Evolutionary conservation across 805 yeast species (phyloP).

Genomic region (Ascoidea rubescens): DNA sequence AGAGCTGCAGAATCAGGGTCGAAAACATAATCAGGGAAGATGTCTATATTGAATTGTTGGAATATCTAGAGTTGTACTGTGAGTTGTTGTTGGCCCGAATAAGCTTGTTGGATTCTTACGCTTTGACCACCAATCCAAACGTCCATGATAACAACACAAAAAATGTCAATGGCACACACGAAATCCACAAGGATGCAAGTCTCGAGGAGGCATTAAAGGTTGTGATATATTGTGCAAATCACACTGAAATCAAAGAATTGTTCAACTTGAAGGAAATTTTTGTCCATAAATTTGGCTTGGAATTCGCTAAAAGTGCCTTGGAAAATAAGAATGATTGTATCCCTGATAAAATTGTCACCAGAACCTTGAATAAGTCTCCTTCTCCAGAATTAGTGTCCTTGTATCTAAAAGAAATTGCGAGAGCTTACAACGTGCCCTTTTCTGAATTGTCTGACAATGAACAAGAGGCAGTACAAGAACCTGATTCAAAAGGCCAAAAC

Average conservation of each 20-base stretch:
- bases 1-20: constrained; percentile 70
- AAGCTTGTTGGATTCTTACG: constrained; percentile 34
- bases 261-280: constrained; percentile 45
- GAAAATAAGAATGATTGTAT: constrained; percentile 38
- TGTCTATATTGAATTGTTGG: constrained; percentile 63
- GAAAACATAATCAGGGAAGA: constrained; percentile 80
- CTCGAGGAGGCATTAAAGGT: constrained; percentile 64
- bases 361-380: constrained; percentile 62
- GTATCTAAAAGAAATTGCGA: constrained; percentile 70
- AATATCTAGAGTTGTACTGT: constrained; percentile 68
- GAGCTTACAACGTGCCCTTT: constrained; percentile 64
- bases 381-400: constrained; percentile 45
- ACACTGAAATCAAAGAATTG: constrained; percentile 68
- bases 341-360: constrained; percentile 49
- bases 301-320: constrained; percentile 40
- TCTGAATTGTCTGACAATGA: constrained; percentile 31
- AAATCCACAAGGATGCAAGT: constrained; percentile 34
- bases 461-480: constrained; percentile 11
- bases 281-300: constrained; percentile 50
- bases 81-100: constrained; percentile 70
- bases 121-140: constrained; percentile 18
- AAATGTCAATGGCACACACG: constrained; percentile 10
- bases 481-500: constrained; percentile 7
- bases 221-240: constrained; percentile 53
- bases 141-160: constrained; percentile 17